Evolutionary conservation across 495 filamentous ascomycete species (phyloP), one percentile per base, ranked within the genome.

Genomic region (Xylaria venustula): DNA sequence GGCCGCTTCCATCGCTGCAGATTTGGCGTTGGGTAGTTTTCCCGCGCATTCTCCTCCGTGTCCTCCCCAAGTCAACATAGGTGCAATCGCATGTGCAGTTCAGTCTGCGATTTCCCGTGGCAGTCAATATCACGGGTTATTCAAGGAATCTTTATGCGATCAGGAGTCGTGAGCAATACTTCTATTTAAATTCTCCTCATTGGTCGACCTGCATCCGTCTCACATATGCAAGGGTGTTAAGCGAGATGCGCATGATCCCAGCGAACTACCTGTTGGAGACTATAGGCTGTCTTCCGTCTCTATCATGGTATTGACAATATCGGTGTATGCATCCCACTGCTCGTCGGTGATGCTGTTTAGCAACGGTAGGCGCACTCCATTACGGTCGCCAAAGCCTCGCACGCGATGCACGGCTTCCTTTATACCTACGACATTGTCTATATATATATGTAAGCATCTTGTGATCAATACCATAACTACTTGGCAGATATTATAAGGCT

Each of bases 341-440:
- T 53, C 49, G 30, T 61, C 49, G 20, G 58, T 61, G 23, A 61
- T 61, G 40, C 40, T 54, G 22, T 61, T 48, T 11, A 52, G 57
- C 22, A 52, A 25, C 34, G 49, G 57, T 22, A 52, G 57, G 25
- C 47, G 36, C 11, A 51, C 57, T 25, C 47, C 47, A 44, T 60
- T 60, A 37, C 47, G 47, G 47, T 54, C 41, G 28, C 50, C 58
- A 19, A 54, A 54, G n/a, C 49, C 56, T 61, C 58, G 50, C 28
- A 53, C 49, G 49, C 48, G 37, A 42, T 45, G 7, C 15, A 54
- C 36, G 4, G 58, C 58, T 22, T 53, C 58, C 19, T 61, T 45
- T n/a, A 61, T 61, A 23, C 58, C 49, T 44, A 59, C 46, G 34
- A 59, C 46, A 36, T 61, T 50, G 19, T 53, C 49, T 61, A 9